These are phyloP conservation scores for Xerocomus amazonicus DNA, from an alignment of 1,284 basidiomycete species.

Conservation along the genomic window DNA sequence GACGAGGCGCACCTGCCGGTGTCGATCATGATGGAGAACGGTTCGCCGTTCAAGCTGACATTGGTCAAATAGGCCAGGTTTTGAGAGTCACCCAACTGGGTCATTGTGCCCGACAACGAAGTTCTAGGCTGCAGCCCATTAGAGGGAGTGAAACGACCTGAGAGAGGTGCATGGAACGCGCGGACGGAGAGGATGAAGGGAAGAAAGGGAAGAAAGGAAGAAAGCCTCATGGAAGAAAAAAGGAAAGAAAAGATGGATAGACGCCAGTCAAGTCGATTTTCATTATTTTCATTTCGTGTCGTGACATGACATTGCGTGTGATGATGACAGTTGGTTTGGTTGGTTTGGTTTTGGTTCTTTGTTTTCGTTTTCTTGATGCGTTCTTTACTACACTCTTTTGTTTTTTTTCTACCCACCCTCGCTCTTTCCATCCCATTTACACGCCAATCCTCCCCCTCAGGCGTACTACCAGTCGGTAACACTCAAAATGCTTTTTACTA, in stretches of 20 bases:
- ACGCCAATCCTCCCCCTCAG: constrained; percentile 27
- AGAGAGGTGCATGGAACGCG: constrained; percentile 19
- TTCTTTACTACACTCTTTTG: constrained; percentile 41
- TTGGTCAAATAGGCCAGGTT: constrained; percentile 53
- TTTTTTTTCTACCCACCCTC: constrained; percentile 39
- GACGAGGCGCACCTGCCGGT: constrained; percentile 55
- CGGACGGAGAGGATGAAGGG: background rate
- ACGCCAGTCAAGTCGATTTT: too few relatives aligned
- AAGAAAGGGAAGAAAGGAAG: constrained; percentile 11
- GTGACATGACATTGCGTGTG: too few relatives aligned
- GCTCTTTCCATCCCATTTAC: constrained; percentile 49
- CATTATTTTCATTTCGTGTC: too few relatives aligned
- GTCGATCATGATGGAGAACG: constrained; percentile 54
- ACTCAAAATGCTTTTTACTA: constrained; percentile 61
- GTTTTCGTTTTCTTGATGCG: constrained; percentile 34
- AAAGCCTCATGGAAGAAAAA: constrained; percentile 13
- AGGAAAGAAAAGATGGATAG: background rate
- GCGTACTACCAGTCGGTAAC: constrained; percentile 47
- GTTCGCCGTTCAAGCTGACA: constrained; percentile 47
- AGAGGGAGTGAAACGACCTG: constrained; percentile 10
- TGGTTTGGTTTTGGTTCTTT: too few relatives aligned
- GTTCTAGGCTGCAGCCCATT: constrained; percentile 13
- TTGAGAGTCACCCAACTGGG: constrained; percentile 27
- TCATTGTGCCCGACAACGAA: constrained; percentile 14
- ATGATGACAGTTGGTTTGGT: too few relatives aligned